Base-by-base conservation (phyloP, 805 yeast species). In the Yarrowia sp. region DNA sequence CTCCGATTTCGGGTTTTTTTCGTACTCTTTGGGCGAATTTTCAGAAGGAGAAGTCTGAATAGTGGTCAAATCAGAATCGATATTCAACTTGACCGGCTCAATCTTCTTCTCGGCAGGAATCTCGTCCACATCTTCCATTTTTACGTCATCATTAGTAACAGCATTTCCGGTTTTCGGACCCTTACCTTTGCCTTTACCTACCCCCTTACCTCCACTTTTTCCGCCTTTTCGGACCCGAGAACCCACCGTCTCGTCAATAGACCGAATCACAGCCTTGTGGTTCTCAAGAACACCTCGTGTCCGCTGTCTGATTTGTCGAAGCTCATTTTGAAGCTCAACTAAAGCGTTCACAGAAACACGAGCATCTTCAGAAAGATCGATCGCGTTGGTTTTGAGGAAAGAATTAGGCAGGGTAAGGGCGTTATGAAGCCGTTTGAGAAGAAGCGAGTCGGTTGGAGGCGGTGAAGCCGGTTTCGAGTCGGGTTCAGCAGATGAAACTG, bases 1-100 rank as follows among this genome's bases (percentile, higher is more conserved):
- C 74, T 89, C 93, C 0, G 89, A 82, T 70, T 87, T 87, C 0
- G 95, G 93, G 71, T 88, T 88, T 69, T 84, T 84, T 6, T 74
- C 75, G 50, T 71, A 72, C 65, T 68, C 69, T 33, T 51, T 64
- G 57, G 64, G 55, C 8, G 64, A 45, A 9, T 33, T 39, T 31
- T 44, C 44, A 1, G 60, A 36, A 2, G 61, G 47, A 1, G 38
- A 15, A 0, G 39, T n/a, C 22, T 55, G 61, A 15, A 55, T 55
- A 8, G 61, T 55, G 4, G 61, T 55, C 36, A 55, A 13, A 10
- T 55, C 61, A 14, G 47, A 39, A 5, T 55, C 47, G 11, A 55
- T 55, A 38, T 55, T 55, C 17, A 55, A 47, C 9, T 55, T 55
- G 31, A 55, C 47, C 14, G 61, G 61, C 38, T 55, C 61, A 3